Base-by-base conservation (phyloP, 2,329 filamentous ascomycete genomes). In the Lachnellula suecica region DNA sequence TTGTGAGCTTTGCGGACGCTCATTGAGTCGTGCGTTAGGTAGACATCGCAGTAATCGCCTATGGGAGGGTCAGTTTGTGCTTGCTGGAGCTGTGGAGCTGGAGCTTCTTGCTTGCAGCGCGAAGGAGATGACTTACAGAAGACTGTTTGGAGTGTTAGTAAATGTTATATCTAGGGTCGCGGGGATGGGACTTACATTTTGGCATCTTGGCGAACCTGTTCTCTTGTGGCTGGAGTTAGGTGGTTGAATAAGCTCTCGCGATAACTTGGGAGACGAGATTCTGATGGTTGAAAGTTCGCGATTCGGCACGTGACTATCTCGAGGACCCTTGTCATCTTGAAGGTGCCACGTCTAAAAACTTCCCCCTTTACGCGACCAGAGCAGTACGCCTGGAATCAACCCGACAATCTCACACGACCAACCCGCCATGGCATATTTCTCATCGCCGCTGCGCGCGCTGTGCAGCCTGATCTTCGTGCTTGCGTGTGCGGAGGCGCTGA, bases 1-100 rank as follows among this genome's bases (percentile, higher is more conserved):
- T 99, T 99, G 75, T 99, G 94, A 45, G 94, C 94, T 78, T 97
- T 97, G 66, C 94, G 92, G 74, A 99, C 94, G 75, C 91, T 96
- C 93, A 97, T 97, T 42, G 91, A 96, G 81, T 99, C 94, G 82
- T 99, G 94, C 63, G 94, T 99, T 65, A 99, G 88, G 82, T 99
- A 99, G 73, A 99, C 94, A 88, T 99, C 94, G 83, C 94, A 99
- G 75, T 99, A 99, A 73, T 99, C 94, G 81, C 92, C 74, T 79
- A 57, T 20, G 19, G 31, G 37, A 54, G 52, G 54, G 52, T 62
- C 47, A 63, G 59, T 58, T 46, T 44, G 44, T 44, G 52, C 57
- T 45, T 51, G 43, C 34, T 47, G 51, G 11, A 50, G 17, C 43
- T 51, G 22, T 17, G 31, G 20, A 40, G 45, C 35, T 34, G 13